Percentiles rank a stretch among this genome's conserved stretches.
These are phyloP conservation scores for Zychaea mexicana DNA, from an alignment of 371 early-diverging fungal species.

Conservation along the genomic window DNA sequence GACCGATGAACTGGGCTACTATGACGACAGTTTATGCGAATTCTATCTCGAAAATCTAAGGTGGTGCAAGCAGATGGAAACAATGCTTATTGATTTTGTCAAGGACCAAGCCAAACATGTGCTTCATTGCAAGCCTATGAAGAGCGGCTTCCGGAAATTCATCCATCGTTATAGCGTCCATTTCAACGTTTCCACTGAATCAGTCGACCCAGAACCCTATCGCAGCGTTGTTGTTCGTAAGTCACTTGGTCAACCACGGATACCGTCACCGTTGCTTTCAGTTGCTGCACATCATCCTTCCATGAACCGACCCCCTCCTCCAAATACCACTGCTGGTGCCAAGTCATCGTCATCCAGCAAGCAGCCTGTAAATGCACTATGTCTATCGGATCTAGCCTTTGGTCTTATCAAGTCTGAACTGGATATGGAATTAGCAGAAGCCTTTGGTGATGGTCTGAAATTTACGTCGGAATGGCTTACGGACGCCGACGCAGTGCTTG, in stretches of 20 bases:
- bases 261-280: conserved; percentile 43
- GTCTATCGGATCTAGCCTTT: conserved; percentile 56
- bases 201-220: conserved; percentile 75
- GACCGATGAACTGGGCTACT: conserved; percentile 56
- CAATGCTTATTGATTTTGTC: conserved; percentile 60
- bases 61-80: conserved; percentile 70
- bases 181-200: conserved; percentile 66
- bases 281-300: conserved; percentile 40
- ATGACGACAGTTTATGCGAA: conserved; percentile 59
- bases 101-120: conserved; percentile 49
- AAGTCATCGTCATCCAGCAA: conserved; percentile 5
- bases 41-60: conserved; percentile 57
- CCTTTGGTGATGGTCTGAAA: conserved; percentile 40
- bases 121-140: conserved; percentile 72
- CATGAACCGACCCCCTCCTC: conserved; percentile 38
- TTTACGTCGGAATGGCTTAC: conserved; percentile 54
- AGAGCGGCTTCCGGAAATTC: conserved; percentile 62
- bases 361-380: conserved; percentile 59
- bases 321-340: conserved; percentile 20
- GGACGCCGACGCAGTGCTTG: conserved; percentile 53
- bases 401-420: conserved; percentile 56
- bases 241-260: conserved; percentile 32
- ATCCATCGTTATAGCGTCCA: conserved; percentile 71
- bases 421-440: conserved; percentile 38
- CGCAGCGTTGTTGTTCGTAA: conserved; percentile 71